Base-by-base conservation (phyloP, 2,329 filamentous ascomycete genomes). In the Eurotiales sp. region DNA sequence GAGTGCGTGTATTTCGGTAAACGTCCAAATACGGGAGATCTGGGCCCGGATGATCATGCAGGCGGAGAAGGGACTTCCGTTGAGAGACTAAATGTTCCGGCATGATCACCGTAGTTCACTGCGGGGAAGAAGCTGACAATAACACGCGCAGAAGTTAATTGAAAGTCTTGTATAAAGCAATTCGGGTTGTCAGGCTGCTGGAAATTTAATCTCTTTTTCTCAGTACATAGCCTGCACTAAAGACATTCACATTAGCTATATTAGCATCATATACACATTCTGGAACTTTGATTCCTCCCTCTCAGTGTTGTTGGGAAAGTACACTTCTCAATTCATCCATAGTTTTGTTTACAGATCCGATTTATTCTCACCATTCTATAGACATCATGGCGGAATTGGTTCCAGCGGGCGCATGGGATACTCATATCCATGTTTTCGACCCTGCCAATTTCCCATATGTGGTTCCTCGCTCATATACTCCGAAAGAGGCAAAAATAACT, bases 351-450 rank as follows among this genome's bases (percentile, higher is more conserved):
- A n/a, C n/a, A n/a, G n/a, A n/a, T n/a, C n/a, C n/a, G n/a, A n/a
- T n/a, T n/a, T n/a, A n/a, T n/a, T n/a, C n/a, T n/a, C n/a, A n/a
- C n/a, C n/a, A n/a, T n/a, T n/a, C 23, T 27, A 22, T 27, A n/a
- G n/a, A n/a, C 42, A 25, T 17, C 22, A 48, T 41, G 32, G 36
- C 32, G 10, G 36, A 48, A 19, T 34, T 39, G n/a, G 47, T 50
- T 17, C 47, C 47, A 43, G 17, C 37, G 15, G 47, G 37, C 19
- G 37, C 47, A 44, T 58, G 56, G 56, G 56, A 58, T 42, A 58
- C 56, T 3, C 56, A 58, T n/a, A 57, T 56, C 36, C 56, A 58
- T 27, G 55, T 58, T n/a, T 58, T 58, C 32, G 56, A 58, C 50
- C 55, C 56, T 10, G 56, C 52, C 17, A 47, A 56, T 5, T 58